Conservation (phyloP, 2,329 filamentous ascomycete species). For the Colletotrichum sp. region DNA sequence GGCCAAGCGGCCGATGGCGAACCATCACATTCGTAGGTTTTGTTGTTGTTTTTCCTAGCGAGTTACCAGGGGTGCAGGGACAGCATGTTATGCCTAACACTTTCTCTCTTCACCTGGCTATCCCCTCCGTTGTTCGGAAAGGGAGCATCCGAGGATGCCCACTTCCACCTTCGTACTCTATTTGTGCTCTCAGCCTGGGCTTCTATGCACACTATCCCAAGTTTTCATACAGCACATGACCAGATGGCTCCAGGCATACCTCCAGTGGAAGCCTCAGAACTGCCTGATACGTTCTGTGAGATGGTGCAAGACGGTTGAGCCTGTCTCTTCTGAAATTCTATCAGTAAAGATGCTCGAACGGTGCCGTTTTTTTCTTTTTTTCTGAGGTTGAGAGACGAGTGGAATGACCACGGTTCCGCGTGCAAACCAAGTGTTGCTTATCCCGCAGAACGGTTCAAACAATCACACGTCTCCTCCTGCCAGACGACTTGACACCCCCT, state of each 20-base stretch:
- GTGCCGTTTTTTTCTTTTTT: too few species aligned
- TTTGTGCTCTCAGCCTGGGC: not conserved
- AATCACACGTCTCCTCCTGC: not conserved
- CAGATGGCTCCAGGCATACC: not conserved
- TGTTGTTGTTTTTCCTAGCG: not conserved
- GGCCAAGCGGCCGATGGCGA: not conserved
- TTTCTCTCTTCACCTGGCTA: not conserved
- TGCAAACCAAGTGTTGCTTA: accelerated
- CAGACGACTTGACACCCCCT: not conserved
- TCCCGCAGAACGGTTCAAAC: not conserved
- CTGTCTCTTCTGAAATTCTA: too few species aligned
- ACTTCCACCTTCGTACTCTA: not conserved
- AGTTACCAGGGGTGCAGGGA: not conserved
- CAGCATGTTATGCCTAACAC: accelerated
- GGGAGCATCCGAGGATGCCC: not conserved
- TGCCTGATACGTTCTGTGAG: not conserved
- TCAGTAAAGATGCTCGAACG: too few species aligned
- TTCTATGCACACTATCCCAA: not conserved
- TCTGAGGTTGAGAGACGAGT: not conserved
- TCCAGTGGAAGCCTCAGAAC: not conserved
- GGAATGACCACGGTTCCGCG: accelerated
- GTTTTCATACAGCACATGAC: accelerated
- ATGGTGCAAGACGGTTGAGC: not conserved
- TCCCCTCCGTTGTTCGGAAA: not conserved
- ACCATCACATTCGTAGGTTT: not conserved